Percentiles rank a stretch among this genome's conserved stretches.
Evolutionary conservation across 2,329 filamentous ascomycete genomes (phyloP).

Genomic region (Fusarium staphyleae): DNA sequence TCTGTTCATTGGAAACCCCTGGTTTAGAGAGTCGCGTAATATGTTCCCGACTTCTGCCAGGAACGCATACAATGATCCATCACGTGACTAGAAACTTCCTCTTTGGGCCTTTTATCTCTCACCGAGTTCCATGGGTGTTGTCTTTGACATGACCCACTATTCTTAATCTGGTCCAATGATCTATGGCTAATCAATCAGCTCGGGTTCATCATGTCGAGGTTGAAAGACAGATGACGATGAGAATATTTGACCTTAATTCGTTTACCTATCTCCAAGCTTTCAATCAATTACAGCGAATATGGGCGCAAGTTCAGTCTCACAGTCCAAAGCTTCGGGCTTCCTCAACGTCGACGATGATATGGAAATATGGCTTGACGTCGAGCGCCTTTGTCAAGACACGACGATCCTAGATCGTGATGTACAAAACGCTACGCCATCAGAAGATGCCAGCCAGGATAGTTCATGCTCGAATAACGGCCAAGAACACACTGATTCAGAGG

Average conservation of each 20-base stretch:
- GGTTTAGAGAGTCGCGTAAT: neutral
- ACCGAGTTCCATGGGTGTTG: constrained; percentile 14
- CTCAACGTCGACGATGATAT: constrained; percentile 26
- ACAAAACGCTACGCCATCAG: constrained; percentile 17
- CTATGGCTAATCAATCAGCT: neutral
- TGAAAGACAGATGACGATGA: too few species aligned
- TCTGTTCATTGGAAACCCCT: too few species aligned
- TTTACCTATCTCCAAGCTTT: too few species aligned
- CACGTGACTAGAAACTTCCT: constrained; percentile 34
- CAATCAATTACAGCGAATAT: too few species aligned
- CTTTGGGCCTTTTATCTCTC: constrained; percentile 18
- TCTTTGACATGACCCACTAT: neutral
- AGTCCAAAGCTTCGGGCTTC: neutral
- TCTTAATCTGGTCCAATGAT: constrained; percentile 7
- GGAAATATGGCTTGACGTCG: constrained; percentile 36
- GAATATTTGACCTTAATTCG: too few species aligned
- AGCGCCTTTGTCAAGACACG: constrained; percentile 33
- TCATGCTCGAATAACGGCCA: constrained; percentile 14
- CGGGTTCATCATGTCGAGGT: too few species aligned
- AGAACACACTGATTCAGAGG: neutral
- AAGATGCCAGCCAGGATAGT: constrained; percentile 11
- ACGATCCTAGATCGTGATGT: constrained; percentile 18
- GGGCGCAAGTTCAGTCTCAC: neutral
- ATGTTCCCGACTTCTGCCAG: neutral
- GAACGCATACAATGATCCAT: neutral